Conservation (phyloP, 1,284 basidiomycete species). For the Cutaneotrichosporon sp. region DNA sequence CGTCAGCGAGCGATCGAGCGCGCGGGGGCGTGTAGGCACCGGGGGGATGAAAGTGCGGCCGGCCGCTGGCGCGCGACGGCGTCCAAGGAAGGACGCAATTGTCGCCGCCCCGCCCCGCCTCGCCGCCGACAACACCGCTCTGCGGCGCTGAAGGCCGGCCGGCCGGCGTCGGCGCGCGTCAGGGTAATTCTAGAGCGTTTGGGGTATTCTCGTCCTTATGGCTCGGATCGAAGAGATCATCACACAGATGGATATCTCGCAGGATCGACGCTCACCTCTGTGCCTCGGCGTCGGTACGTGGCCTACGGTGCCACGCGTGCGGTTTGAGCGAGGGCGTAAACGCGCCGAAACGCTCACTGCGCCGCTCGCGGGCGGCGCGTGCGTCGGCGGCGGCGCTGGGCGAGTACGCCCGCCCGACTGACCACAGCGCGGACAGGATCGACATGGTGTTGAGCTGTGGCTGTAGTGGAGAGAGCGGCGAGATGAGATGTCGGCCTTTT, state of each 20-base stretch:
- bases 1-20: neutral
- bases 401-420: constrained; percentile 28
- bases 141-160: too few relatives aligned
- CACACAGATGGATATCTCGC: constrained; percentile 5
- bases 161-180: neutral
- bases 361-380: constrained; percentile 6
- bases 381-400: constrained; percentile 29
- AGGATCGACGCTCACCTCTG: constrained; percentile 35
- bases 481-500: too few relatives aligned
- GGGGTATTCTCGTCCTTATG: neutral
- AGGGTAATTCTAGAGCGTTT: neutral
- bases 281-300: constrained; percentile 40
- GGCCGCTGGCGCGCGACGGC: too few relatives aligned
- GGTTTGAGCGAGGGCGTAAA: constrained; percentile 41
- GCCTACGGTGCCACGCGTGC: constrained; percentile 28
- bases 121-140: too few relatives aligned
- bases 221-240: too few relatives aligned
- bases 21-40: neutral
- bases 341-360: constrained; percentile 34
- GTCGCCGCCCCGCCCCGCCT: too few relatives aligned
- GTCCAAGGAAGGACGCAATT: too few relatives aligned
- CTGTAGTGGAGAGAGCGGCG: too few relatives aligned
- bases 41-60: neutral
- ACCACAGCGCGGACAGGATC: constrained; percentile 21
- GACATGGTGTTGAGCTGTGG: too few relatives aligned